Percentiles rank a stretch among this genome's conserved stretches.
phyloP scores from a whole-genome alignment of 306 rosid species.

The Castanea mollissima region DNA sequence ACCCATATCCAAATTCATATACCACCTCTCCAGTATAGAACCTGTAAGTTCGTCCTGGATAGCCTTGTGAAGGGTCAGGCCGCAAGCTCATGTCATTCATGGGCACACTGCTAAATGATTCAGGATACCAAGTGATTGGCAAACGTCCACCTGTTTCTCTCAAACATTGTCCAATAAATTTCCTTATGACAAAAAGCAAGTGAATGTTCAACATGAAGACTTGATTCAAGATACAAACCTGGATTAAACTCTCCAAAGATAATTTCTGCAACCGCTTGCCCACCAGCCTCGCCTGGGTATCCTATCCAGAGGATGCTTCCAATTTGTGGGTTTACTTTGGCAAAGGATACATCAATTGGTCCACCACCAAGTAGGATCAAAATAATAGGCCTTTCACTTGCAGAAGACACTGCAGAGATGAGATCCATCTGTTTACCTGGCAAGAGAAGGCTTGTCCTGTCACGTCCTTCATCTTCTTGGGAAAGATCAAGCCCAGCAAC shows the following conservation, averaged over 20 bases:
- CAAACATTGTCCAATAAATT: too few relatives aligned
- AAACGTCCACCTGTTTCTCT: slow-evolving; percentile 66
- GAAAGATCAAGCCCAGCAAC: slow-evolving; percentile 58
- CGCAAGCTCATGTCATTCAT: slow-evolving; percentile 89
- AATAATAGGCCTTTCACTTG: slow-evolving; percentile 61
- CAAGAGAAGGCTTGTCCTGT: slow-evolving; percentile 78
- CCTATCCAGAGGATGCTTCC: slow-evolving; percentile 88
- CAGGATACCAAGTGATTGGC: slow-evolving; percentile 85
- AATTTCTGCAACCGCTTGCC: slow-evolving; percentile 76
- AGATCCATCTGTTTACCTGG: slow-evolving; percentile 73
- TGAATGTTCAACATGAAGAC: too few relatives aligned
- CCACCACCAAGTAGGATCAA: slow-evolving; percentile 85
- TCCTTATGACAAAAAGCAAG: too few relatives aligned
- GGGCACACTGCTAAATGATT: slow-evolving; percentile 69
- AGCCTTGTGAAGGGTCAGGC: slow-evolving; percentile 70
- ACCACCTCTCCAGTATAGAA: slow-evolving; percentile 69
- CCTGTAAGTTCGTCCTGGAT: slow-evolving; percentile 86
- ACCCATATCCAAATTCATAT: slow-evolving; percentile 80
- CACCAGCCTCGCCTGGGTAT: slow-evolving; percentile 90
- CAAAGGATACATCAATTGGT: slow-evolving; percentile 77
- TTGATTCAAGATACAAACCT: slow-evolving; percentile 39
- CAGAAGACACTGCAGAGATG: slow-evolving; percentile 53
- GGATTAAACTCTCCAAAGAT: slow-evolving; percentile 81
- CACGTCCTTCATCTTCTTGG: slow-evolving; percentile 76
- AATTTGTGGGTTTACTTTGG: slow-evolving; percentile 46